Conservation (phyloP, 768 basidiomycete species). For the Crassisporium funariophilum region DNA sequence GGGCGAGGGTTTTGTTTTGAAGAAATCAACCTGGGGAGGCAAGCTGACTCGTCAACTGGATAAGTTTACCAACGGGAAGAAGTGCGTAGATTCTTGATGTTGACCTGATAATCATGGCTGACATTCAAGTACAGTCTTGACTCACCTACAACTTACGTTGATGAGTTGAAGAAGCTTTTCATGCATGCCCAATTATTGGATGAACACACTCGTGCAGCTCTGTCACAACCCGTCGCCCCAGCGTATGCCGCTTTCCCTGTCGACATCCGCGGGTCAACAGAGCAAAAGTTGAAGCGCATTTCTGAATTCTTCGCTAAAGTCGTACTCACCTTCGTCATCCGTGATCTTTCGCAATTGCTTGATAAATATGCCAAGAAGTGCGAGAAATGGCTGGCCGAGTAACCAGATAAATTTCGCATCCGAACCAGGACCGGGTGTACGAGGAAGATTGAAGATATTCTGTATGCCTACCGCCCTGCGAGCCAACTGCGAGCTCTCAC, state of each 20-base stretch:
- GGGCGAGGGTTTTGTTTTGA: slow-evolving; percentile 83
- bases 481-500: no score
- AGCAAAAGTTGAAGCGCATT: slow-evolving; percentile 74
- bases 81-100: slow-evolving; percentile 48
- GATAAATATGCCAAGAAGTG: slow-evolving; percentile 95
- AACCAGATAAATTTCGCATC: slow-evolving; percentile 24
- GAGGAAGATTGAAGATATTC: no score
- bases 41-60: slow-evolving; percentile 76
- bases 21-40: slow-evolving; percentile 80
- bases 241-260: slow-evolving; percentile 71
- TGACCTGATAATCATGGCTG: slow-evolving; percentile 11
- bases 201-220: slow-evolving; percentile 79
- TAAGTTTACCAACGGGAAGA: slow-evolving; percentile 88
- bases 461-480: no score
- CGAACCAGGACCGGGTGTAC: no score
- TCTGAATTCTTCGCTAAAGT: slow-evolving; percentile 94
- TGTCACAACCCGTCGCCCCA: slow-evolving; percentile 65
- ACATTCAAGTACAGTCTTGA: slow-evolving; percentile 61
- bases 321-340: slow-evolving; percentile 86
- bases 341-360: slow-evolving; percentile 80
- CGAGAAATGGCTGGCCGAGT: slow-evolving; percentile 90
- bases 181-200: slow-evolving; percentile 78
- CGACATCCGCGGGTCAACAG: slow-evolving; percentile 64
- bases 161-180: slow-evolving; percentile 75
- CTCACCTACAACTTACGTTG: slow-evolving; percentile 83